A percentile compares a stretch with the other conserved stretches of the same genome.
phyloP scores from a whole-genome alignment of 2,329 filamentous ascomycete species.

The Fusarium keratoplasticum region DNA sequence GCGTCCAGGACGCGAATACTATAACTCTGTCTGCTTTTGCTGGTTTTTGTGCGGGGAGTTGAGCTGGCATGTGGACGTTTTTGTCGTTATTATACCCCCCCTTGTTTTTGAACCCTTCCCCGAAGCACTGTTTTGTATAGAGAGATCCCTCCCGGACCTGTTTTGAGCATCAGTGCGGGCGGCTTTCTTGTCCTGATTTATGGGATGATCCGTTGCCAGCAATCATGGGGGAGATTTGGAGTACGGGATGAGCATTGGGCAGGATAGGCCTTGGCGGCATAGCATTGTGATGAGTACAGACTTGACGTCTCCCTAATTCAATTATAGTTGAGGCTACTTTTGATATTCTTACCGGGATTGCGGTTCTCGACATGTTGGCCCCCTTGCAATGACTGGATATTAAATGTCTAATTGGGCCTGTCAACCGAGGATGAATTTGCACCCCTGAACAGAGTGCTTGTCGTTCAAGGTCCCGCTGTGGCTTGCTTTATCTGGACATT shows the following conservation, averaged over 20 bases:
- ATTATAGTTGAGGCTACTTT: not conserved
- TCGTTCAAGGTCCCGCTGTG: conserved; percentile 1
- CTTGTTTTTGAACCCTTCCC: conserved; percentile 21
- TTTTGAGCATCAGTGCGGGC: conserved; percentile 7
- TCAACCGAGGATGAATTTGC: not conserved
- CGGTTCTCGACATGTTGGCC: not conserved
- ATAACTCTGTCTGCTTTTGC: conserved; percentile 13
- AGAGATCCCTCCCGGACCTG: conserved; percentile 3
- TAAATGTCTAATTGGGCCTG: not conserved
- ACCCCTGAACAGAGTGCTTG: not conserved
- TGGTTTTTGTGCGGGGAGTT: conserved; percentile 29
- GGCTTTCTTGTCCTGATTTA: not conserved
- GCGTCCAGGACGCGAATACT: conserved; percentile 17
- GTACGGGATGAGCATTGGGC: conserved; percentile 2
- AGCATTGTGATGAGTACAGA: conserved; percentile 6
- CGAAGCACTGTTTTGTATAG: conserved; percentile 8
- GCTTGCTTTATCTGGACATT: conserved; percentile 4
- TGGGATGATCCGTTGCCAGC: not conserved
- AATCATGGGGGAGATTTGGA: conserved; percentile 3
- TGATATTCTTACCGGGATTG: not conserved
- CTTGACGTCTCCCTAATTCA: conserved; percentile 16
- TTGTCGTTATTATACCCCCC: conserved; percentile 42
- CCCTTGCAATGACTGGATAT: not conserved
- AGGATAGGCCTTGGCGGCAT: conserved; percentile 3
- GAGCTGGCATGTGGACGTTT: conserved; percentile 24